phyloP scores from a whole-genome alignment of 2,329 filamentous ascomycete genomes.

The Alternaria viburni region DNA sequence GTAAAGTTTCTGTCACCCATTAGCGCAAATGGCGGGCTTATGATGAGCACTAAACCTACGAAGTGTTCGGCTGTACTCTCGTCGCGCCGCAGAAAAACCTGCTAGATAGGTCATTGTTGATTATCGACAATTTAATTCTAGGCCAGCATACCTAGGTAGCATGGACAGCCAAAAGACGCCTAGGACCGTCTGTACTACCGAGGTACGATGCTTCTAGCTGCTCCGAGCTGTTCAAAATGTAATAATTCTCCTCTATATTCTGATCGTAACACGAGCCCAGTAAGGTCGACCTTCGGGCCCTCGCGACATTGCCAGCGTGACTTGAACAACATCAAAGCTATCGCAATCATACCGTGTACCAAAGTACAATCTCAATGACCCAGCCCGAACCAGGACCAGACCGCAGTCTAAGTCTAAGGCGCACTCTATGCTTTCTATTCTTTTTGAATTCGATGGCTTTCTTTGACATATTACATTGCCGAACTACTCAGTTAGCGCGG shows the following conservation, averaged over 20 bases:
- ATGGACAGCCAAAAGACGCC: background rate
- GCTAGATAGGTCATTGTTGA: background rate
- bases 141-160: background rate
- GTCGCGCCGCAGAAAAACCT: background rate
- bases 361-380: background rate
- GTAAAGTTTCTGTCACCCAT: background rate
- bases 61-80: background rate
- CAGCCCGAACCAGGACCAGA: background rate
- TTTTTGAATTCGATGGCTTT: background rate
- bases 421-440: background rate
- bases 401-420: background rate
- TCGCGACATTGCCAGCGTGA: background rate
- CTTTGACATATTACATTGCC: background rate
- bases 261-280: background rate
- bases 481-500: background rate
- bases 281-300: background rate
- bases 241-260: background rate
- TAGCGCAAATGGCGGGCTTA: background rate
- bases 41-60: background rate
- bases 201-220: background rate
- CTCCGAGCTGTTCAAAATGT: background rate
- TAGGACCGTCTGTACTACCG: background rate
- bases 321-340: background rate
- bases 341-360: background rate
- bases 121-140: background rate